Evolutionary conservation across 2,329 filamentous ascomycete genomes (phyloP).

Genomic region (Exophiala aquamarina): DNA sequence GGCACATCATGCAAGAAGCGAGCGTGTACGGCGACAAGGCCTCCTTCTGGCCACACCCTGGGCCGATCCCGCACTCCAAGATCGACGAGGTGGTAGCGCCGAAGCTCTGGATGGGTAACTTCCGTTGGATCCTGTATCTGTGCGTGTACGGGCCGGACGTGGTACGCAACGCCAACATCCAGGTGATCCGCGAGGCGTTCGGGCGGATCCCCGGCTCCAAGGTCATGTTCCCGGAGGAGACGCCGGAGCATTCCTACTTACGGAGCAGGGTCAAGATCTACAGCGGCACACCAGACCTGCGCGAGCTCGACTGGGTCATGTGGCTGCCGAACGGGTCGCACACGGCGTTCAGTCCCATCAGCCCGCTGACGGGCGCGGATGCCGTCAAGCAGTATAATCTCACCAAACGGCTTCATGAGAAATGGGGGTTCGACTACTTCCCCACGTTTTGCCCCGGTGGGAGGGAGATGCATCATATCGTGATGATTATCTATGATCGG

Average conservation of each 20-base stretch:
- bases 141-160: slow-evolving; percentile 37
- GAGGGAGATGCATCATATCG: slow-evolving; percentile 45
- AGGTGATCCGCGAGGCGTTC: slow-evolving; percentile 38
- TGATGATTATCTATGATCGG: slow-evolving; percentile 17
- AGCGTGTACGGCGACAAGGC: slow-evolving; percentile 38
- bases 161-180: slow-evolving; percentile 32
- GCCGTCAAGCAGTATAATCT: slow-evolving; percentile 40
- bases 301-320: slow-evolving; percentile 44
- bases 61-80: slow-evolving; percentile 34
- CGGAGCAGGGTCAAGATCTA: slow-evolving; percentile 33
- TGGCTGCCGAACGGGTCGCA: slow-evolving; percentile 48
- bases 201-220: slow-evolving; percentile 34
- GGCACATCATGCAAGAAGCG: slow-evolving; percentile 34
- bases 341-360: slow-evolving; percentile 48
- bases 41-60: slow-evolving; percentile 33
- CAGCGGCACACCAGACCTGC: slow-evolving; percentile 38
- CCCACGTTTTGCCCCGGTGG: slow-evolving; percentile 43
- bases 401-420: slow-evolving; percentile 34
- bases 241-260: slow-evolving; percentile 36
- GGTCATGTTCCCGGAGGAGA: slow-evolving; percentile 37
- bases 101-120: slow-evolving; percentile 33
- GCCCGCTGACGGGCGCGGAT: slow-evolving; percentile 43
- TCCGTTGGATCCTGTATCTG: slow-evolving; percentile 39
- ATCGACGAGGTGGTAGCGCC: slow-evolving; percentile 34
- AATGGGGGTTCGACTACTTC: slow-evolving; percentile 43